Percentiles rank a stretch among this genome's conserved stretches.
phyloP scores from a whole-genome alignment of 768 basidiomycete genomes.

The Stropharia rugosoannulata region DNA sequence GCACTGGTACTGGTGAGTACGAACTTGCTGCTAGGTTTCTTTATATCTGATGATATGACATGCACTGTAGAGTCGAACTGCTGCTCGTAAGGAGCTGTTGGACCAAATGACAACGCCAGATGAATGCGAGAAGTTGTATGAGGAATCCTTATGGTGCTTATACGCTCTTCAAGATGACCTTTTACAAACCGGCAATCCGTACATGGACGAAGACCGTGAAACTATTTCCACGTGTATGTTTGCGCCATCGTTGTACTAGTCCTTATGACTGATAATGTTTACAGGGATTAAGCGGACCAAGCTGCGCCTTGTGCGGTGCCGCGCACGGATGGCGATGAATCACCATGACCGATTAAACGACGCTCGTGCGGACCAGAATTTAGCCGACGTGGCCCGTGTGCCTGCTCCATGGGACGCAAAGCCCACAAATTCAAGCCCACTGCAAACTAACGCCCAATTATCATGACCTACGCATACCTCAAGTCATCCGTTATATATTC shows the following conservation, averaged over 20 bases:
- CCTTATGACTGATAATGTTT: not conserved
- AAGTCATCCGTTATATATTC: not conserved
- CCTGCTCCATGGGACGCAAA: conserved; percentile 74
- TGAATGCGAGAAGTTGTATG: conserved; percentile 92
- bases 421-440: conserved; percentile 26
- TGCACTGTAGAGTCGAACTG: conserved; percentile 75
- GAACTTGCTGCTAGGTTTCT: not conserved
- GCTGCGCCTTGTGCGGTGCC: conserved; percentile 76
- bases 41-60: not conserved
- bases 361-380: conserved; percentile 76
- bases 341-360: conserved; percentile 72
- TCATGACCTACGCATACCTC: conserved; percentile 9
- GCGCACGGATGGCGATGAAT: conserved; percentile 75
- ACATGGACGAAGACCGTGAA: conserved; percentile 78
- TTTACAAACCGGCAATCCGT: conserved; percentile 77
- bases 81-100: conserved; percentile 86
- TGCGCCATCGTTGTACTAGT: not conserved
- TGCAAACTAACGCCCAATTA: conserved; percentile 13
- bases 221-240: conserved; percentile 75
- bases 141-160: conserved; percentile 92
- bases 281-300: conserved; percentile 86
- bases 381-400: conserved; percentile 67
- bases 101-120: conserved; percentile 74
- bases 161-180: conserved; percentile 91
- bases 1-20: conserved; percentile 77